Conservation (phyloP, 2,329 filamentous ascomycete genomes). For the Penicillium oxalicum region DNA sequence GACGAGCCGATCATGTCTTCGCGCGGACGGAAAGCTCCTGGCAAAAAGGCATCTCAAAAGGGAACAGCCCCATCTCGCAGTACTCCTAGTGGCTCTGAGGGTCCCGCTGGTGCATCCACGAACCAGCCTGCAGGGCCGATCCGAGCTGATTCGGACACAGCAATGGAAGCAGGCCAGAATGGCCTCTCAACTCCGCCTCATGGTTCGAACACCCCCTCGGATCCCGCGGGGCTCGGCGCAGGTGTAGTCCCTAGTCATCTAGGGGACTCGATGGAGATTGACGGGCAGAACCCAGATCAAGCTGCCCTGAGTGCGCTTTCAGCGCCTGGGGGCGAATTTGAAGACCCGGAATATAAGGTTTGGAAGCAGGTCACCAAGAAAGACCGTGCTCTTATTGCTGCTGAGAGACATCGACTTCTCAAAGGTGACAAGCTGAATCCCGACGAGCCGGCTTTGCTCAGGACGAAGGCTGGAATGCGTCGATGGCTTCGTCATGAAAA, state of each 20-base stretch:
- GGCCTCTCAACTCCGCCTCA: conserved; percentile 78
- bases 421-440: conserved; percentile 74
- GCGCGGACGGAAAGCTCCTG: conserved; percentile 78
- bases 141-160: conserved; percentile 66
- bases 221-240: conserved; percentile 61
- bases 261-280: conserved; percentile 79
- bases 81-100: conserved; percentile 69
- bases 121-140: conserved; percentile 46
- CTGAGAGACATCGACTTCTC: conserved; percentile 81
- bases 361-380: conserved; percentile 99
- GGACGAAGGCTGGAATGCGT: conserved; percentile 83
- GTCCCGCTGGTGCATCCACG: conserved; percentile 56
- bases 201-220: conserved; percentile 70
- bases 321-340: conserved; percentile 71
- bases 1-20: conserved; percentile 99
- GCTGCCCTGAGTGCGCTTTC: conserved; percentile 62
- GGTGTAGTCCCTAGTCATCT: conserved; percentile 64
- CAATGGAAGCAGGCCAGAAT: conserved; percentile 69
- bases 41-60: conserved; percentile 60
- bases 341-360: conserved; percentile 86
- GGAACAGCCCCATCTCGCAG: conserved; percentile 60
- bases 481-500: conserved; percentile 76
- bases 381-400: conserved; percentile 77
- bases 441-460: conserved; percentile 80
- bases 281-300: conserved; percentile 61